These are phyloP conservation scores for Ricinus communis DNA, from an alignment of 345 rosid species.

Conservation along the genomic window DNA sequence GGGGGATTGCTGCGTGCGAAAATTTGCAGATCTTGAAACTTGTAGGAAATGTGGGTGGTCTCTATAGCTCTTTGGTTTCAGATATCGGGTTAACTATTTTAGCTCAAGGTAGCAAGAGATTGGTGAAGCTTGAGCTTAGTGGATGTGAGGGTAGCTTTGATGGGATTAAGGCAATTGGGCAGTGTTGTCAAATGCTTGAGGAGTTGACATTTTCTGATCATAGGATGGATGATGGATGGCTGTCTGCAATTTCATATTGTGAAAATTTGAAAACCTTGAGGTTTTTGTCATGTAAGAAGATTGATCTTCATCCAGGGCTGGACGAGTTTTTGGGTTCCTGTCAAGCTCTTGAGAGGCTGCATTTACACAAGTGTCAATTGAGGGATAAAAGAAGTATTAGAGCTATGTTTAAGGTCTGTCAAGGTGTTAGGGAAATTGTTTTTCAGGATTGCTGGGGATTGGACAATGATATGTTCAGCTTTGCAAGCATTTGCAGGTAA, in stretches of 20 bases:
- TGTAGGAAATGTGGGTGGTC: conserved; percentile 65
- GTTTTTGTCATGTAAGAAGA: conserved; percentile 66
- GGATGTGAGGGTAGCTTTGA: conserved; percentile 93
- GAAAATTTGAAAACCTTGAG: conserved; percentile 86
- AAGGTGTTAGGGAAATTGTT: conserved; percentile 62
- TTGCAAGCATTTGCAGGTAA: conserved; percentile 73
- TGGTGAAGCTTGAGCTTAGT: conserved; percentile 84
- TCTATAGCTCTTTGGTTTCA: conserved; percentile 62
- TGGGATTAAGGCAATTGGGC: conserved; percentile 91
- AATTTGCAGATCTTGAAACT: conserved; percentile 86
- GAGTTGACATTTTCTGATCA: conserved; percentile 79
- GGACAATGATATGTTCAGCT: conserved; percentile 64
- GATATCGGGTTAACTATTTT: conserved; percentile 89
- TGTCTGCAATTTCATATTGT: conserved; percentile 73
- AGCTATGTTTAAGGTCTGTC: conserved; percentile 74
- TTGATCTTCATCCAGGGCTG: conserved; percentile 71
- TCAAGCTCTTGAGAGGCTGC: conserved; percentile 74
- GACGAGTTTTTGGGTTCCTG: conserved; percentile 66
- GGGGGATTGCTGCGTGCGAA: conserved; percentile 76
- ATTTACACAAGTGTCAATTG: conserved; percentile 74
- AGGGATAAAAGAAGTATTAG: conserved; percentile 57
- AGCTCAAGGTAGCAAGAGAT: conserved; percentile 87
- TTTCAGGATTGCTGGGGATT: conserved; percentile 92
- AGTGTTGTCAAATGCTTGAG: conserved; percentile 95
- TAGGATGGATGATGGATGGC: conserved; percentile 91